phyloP scores from a whole-genome alignment of 257 asterid species.

The Lithospermum erythrorhizon region DNA sequence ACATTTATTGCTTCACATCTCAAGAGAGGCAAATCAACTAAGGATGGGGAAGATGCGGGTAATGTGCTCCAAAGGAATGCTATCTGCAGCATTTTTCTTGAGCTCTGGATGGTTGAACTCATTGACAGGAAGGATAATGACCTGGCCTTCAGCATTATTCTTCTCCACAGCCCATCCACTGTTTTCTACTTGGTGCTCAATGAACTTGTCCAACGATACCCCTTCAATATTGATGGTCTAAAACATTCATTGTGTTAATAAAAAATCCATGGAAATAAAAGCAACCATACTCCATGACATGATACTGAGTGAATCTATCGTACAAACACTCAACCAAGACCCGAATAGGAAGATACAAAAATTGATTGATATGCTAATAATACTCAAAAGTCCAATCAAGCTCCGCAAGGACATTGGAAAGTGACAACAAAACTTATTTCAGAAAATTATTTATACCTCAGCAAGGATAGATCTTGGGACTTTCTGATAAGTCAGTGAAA shows the following conservation, averaged over 20 bases:
- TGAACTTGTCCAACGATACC: conserved; percentile 55
- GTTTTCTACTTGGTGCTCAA: conserved; percentile 56
- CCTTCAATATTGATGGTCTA: conserved; percentile 85
- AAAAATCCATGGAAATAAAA: too few species aligned
- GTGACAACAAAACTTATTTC: too few species aligned
- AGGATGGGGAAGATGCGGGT: conserved; percentile 74
- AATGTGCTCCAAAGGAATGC: conserved; percentile 56
- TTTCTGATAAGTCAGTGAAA: conserved; percentile 66
- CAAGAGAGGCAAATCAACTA: conserved; percentile 20
- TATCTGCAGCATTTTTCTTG: conserved; percentile 52
- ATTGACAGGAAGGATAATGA: conserved; percentile 42
- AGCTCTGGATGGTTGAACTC: conserved; percentile 78
- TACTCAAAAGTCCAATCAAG: too few species aligned
- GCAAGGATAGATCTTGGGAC: conserved; percentile 68
- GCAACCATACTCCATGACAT: too few species aligned
- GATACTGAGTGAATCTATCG: too few species aligned
- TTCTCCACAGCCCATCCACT: conserved; percentile 64
- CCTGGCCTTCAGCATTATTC: conserved; percentile 46
- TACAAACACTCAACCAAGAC: too few species aligned
- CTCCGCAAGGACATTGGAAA: too few species aligned
- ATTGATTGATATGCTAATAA: too few species aligned
- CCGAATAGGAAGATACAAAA: too few species aligned
- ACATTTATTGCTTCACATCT: not conserved
- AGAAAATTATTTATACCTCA: conserved; percentile 40
- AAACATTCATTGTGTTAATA: not conserved